A percentile compares a stretch with the other conserved stretches of the same genome.
These are phyloP conservation scores for Rhizopus sp. DNA, from an alignment of 371 early-diverging fungal species.

Conservation along the genomic window DNA sequence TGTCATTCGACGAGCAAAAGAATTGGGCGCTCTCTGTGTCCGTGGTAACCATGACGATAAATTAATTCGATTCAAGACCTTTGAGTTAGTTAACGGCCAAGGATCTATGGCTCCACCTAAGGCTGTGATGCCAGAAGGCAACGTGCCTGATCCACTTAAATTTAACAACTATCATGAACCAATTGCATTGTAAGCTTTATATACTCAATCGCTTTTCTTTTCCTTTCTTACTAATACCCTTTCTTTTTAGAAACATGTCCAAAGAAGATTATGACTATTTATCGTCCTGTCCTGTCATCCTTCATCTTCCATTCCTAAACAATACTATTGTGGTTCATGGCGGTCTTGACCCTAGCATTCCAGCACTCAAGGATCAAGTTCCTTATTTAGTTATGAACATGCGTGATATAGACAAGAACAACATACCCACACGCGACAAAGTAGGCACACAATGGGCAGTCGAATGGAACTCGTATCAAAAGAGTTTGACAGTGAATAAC, in stretches of 20 bases:
- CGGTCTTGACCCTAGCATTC: conserved; percentile 61
- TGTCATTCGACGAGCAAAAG: conserved; percentile 59
- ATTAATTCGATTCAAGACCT: conserved; percentile 64
- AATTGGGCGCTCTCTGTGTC: conserved; percentile 60
- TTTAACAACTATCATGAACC: conserved; percentile 42
- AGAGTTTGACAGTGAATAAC: conserved; percentile 15
- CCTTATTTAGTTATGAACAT: conserved; percentile 63
- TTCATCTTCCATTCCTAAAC: conserved; percentile 55
- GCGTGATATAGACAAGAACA: conserved; percentile 52
- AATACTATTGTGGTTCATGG: conserved; percentile 68
- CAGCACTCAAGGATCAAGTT: conserved; percentile 24
- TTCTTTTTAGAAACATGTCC: conserved; percentile 38
- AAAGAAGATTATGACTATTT: conserved; percentile 61
- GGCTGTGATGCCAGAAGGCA: conserved; percentile 35
- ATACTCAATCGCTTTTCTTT: background rate
- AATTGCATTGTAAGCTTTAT: conserved; percentile 37
- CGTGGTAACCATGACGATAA: conserved; percentile 84
- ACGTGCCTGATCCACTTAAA: conserved; percentile 44
- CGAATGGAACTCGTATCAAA: conserved; percentile 43
- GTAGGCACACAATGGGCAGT: conserved; percentile 55
- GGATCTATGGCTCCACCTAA: conserved; percentile 24
- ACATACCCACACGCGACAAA: conserved; percentile 38
- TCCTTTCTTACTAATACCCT: background rate
- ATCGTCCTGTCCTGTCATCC: conserved; percentile 58
- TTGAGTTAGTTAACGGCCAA: conserved; percentile 30